A percentile compares a stretch with the other conserved stretches of the same genome.
Evolutionary conservation across 345 rosid species (phyloP).

Genomic region (Eucalyptus curtisii): DNA sequence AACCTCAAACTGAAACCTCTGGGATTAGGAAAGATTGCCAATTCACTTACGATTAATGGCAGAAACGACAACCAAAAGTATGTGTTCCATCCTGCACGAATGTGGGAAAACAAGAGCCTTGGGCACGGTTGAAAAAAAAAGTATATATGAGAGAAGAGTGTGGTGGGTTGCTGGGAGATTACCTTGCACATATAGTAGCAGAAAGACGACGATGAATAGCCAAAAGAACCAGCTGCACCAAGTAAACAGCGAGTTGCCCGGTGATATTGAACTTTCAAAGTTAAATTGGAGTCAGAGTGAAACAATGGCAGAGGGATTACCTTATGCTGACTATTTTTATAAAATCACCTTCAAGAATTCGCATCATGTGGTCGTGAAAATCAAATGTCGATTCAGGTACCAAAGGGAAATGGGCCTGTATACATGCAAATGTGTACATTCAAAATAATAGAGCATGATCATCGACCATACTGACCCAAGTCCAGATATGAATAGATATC

Average conservation of each 20-base stretch:
- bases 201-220: slow-evolving; percentile 70
- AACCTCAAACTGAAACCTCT: background rate
- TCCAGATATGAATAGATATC: background rate
- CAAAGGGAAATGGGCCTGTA: slow-evolving; percentile 33
- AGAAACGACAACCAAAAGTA: slow-evolving; percentile 87
- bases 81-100: slow-evolving; percentile 65
- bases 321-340: slow-evolving; percentile 63
- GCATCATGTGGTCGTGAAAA: slow-evolving; percentile 59
- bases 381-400: slow-evolving; percentile 8
- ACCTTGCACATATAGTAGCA: slow-evolving; percentile 74
- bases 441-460: background rate
- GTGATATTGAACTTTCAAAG: background rate
- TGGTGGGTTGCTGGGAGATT: background rate
- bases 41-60: slow-evolving; percentile 59
- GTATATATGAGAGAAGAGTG: background rate
- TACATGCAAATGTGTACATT: background rate
- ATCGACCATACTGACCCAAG: background rate
- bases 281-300: background rate
- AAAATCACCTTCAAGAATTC: slow-evolving; percentile 55
- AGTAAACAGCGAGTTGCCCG: background rate
- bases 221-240: slow-evolving; percentile 67
- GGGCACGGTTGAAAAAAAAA: background rate
- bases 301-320: slow-evolving; percentile 7
- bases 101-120: background rate
- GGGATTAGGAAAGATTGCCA: background rate